Evolutionary conservation across 176 grass and related monocot genomes (phyloP).

Genomic region (Oryza meyeriana): DNA sequence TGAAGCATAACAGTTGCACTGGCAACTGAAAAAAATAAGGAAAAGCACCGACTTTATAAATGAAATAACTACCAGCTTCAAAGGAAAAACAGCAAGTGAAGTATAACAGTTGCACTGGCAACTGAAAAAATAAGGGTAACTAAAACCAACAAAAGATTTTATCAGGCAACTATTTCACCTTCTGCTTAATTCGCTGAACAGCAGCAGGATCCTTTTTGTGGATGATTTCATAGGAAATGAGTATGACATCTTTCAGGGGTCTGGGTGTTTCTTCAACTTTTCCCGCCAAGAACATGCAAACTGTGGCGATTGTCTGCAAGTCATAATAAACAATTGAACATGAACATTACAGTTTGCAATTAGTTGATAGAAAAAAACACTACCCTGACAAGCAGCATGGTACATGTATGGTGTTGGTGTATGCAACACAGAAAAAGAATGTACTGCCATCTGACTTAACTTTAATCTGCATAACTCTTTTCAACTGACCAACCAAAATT

Average conservation of each 20-base stretch:
- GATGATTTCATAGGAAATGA: conserved; percentile 94
- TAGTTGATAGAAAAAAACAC: background rate
- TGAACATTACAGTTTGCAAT: background rate
- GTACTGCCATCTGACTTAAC: background rate
- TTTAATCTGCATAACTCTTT: background rate
- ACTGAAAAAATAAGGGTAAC: background rate
- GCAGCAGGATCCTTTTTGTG: conserved; percentile 87
- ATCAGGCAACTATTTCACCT: conserved; percentile 39
- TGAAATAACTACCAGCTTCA: background rate
- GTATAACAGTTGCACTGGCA: background rate
- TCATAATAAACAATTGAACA: conserved; percentile 20
- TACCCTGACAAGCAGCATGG: background rate
- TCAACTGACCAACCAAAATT: background rate
- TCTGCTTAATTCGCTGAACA: conserved; percentile 79
- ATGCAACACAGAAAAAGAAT: conserved; percentile 2
- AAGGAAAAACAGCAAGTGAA: background rate
- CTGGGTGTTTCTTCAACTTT: conserved; percentile 95
- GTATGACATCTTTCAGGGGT: conserved; percentile 84
- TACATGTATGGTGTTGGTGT: background rate
- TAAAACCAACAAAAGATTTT: background rate
- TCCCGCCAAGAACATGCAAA: conserved; percentile 97
- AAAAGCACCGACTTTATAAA: background rate
- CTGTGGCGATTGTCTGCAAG: conserved; percentile 80
- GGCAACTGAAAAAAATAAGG: background rate
- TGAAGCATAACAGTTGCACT: background rate